Base-by-base conservation (phyloP, 2,329 filamentous ascomycete species). In the Aspergillus calidoustus region DNA sequence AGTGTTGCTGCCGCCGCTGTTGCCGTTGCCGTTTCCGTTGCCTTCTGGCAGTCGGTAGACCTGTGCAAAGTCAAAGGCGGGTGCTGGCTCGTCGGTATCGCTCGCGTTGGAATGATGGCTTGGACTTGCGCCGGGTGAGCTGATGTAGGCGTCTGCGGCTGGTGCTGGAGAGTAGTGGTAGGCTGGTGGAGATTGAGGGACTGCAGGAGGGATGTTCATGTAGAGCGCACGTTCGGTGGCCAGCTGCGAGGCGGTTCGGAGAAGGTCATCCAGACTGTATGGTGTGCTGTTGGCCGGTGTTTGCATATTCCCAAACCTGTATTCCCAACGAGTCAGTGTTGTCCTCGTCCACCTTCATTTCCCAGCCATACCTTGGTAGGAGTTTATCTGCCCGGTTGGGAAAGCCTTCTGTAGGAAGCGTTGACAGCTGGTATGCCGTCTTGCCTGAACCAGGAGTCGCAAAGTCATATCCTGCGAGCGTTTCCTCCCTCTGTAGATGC, bases 11-110 rank as follows among this genome's bases (percentile, higher is more conserved):
- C 34, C 13, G 34, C 34, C 34, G 34, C 11, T 15, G 3, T 4
- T 15, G 3, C 11, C n/a, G 13, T 15, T 31, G 48, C n/a, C 19
- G n/a, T 43, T 15, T 17, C 11, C 53, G 55, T 19, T 38, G 49
- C 23, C n/a, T 7, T 52, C 62, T 23, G 64, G 56, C 13, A 66
- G 57, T 47, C 56, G 31, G 49, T 64, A 66, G 43, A 60, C 62
- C 25, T 63, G 63, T 9, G 54, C 54, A 11, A 60, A 54, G 11
- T 65, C 63, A 7, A 58, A 43, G 41, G 49, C 22, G 2, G 51
- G 57, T 4, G 64, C 69, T 47, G 62, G 56, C 4, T 72, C 71
- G 17, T 72, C 72, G 1, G 54, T 54, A 23, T 71, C 70, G 63
- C 69, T 69, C 4, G 58, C 62, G 23, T 59, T 64, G 15, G 64